Evolutionary conservation across 2,329 filamentous ascomycete species (phyloP).

Genomic region (Penicillium hordei): DNA sequence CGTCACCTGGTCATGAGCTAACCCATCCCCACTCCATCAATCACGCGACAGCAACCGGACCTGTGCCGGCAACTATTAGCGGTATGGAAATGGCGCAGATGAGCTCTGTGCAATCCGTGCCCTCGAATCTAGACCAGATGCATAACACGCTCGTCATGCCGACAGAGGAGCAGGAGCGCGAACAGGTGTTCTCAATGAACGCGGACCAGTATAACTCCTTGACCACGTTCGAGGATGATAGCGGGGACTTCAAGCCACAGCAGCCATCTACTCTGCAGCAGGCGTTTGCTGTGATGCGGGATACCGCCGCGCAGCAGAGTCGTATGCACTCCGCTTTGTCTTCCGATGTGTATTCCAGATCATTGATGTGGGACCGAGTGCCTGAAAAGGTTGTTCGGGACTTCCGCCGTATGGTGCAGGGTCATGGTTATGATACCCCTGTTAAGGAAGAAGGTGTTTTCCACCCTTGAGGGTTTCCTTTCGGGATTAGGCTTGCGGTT

Average conservation of each 20-base stretch:
- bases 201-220: slow-evolving; percentile 86
- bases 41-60: slow-evolving; percentile 25
- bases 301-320: slow-evolving; percentile 62
- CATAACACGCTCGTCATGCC: slow-evolving; percentile 70
- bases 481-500: not conserved
- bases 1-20: slow-evolving; percentile 42
- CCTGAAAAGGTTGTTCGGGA: slow-evolving; percentile 87
- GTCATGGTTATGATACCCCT: slow-evolving; percentile 60
- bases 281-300: slow-evolving; percentile 75
- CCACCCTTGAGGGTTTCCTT: slow-evolving; percentile 9
- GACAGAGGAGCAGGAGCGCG: slow-evolving; percentile 79
- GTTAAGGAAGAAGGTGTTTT: slow-evolving; percentile 36
- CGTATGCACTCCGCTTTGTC: slow-evolving; percentile 46
- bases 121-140: slow-evolving; percentile 60
- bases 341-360: slow-evolving; percentile 89
- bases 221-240: slow-evolving; percentile 63
- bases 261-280: slow-evolving; percentile 52
- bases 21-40: slow-evolving; percentile 57
- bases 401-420: slow-evolving; percentile 87
- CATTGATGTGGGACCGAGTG: slow-evolving; percentile 90
- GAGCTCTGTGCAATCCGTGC: slow-evolving; percentile 26
- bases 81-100: slow-evolving; percentile 43
- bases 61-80: slow-evolving; percentile 37
- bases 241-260: slow-evolving; percentile 39
- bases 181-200: slow-evolving; percentile 84